Evolutionary conservation across 176 grass and related monocot species (phyloP).

Genomic region (Eragrostis nindensis): DNA sequence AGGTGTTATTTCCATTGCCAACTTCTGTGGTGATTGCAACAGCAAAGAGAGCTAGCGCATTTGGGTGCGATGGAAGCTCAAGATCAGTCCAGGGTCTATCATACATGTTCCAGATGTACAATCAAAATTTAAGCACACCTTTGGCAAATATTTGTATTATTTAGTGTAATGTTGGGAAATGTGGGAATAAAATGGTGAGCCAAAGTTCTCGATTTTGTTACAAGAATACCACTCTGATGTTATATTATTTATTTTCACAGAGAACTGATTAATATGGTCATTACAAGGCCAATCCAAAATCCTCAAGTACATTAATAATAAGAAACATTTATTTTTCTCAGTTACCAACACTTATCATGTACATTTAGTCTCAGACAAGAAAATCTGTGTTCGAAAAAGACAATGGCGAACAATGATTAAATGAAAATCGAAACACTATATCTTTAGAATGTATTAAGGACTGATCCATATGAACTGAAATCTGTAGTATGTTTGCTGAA

Average conservation of each 20-base stretch:
- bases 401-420: not conserved
- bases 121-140: not conserved
- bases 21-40: too few relatives aligned
- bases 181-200: not conserved
- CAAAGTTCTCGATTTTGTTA: not conserved
- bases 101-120: too few relatives aligned
- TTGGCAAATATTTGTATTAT: not conserved
- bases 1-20: too few relatives aligned
- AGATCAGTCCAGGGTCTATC: too few relatives aligned
- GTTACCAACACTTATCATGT: constrained; percentile 18
- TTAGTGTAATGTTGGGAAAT: not conserved
- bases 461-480: too few relatives aligned
- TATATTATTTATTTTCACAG: not conserved
- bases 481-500: too few relatives aligned
- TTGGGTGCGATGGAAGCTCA: too few relatives aligned
- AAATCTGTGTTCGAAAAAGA: not conserved
- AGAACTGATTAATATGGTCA: not conserved
- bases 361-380: constrained; percentile 3
- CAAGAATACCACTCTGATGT: constrained; percentile 3
- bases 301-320: not conserved
- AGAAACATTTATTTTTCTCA: not conserved
- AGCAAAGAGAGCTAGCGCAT: too few relatives aligned
- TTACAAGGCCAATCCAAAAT: too few relatives aligned
- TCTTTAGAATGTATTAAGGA: too few relatives aligned
- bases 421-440: not conserved